phyloP scores from a whole-genome alignment of 2,329 filamentous ascomycete genomes.

The Paracoccidioides lutzii region DNA sequence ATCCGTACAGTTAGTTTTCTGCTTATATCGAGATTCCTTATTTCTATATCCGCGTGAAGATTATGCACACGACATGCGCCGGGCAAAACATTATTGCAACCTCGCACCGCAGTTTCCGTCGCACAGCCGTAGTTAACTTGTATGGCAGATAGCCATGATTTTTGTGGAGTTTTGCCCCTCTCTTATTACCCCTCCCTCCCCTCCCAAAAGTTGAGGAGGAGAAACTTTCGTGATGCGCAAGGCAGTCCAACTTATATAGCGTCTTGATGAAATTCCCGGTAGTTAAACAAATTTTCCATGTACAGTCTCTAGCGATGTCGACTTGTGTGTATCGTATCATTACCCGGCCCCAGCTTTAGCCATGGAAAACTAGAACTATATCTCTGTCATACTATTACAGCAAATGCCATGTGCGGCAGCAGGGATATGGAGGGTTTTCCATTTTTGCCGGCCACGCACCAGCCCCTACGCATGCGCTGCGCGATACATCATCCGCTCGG shows the following conservation, averaged over 20 bases:
- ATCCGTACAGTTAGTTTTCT: too few species aligned
- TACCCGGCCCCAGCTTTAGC: not conserved
- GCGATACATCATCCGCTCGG: not conserved
- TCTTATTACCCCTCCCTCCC: not conserved
- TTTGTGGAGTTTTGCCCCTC: not conserved
- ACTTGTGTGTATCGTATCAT: not conserved
- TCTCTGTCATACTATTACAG: constrained; percentile 2
- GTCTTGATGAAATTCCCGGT: too few species aligned
- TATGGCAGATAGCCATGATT: not conserved
- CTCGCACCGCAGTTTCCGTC: not conserved
- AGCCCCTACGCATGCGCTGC: not conserved
- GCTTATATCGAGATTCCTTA: too few species aligned
- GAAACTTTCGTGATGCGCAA: too few species aligned
- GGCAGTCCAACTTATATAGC: too few species aligned
- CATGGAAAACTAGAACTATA: not conserved
- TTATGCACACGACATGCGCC: not conserved
- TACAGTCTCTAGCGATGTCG: not conserved
- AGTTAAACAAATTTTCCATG: too few species aligned
- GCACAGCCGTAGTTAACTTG: not conserved
- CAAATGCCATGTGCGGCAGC: not conserved
- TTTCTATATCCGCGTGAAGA: too few species aligned
- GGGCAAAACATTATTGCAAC: not conserved
- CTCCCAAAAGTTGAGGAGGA: not conserved
- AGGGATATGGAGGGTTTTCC: not conserved
- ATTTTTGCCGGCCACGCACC: not conserved